phyloP scores from a whole-genome alignment of 371 early-diverging fungal genomes.

The Parasitella parasitica region DNA sequence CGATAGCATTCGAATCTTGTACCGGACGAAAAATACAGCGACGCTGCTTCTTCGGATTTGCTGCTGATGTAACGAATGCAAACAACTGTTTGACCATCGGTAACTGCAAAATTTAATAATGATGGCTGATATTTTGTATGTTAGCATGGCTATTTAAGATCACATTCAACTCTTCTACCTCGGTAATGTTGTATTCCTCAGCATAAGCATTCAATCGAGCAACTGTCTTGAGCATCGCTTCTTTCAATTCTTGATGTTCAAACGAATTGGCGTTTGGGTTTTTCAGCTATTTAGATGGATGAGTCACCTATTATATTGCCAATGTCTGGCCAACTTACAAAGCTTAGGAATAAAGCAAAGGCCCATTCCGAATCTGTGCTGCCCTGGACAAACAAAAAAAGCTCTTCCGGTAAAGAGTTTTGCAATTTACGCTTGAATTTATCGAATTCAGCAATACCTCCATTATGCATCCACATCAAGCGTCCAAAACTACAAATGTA shows the following conservation, averaged over 20 bases:
- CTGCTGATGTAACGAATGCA: constrained; percentile 81
- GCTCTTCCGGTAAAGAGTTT: constrained; percentile 64
- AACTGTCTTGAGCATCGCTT: constrained; percentile 78
- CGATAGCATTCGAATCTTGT: constrained; percentile 60
- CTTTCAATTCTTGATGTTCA: constrained; percentile 57
- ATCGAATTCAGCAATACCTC: constrained; percentile 71
- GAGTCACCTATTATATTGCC: neutral
- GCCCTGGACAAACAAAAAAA: constrained; percentile 74
- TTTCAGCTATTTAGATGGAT: constrained; percentile 41
- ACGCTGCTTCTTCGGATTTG: constrained; percentile 68
- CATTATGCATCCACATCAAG: constrained; percentile 92
- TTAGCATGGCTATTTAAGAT: neutral
- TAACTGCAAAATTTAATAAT: constrained; percentile 85
- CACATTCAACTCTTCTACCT: constrained; percentile 20
- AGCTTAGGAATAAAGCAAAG: constrained; percentile 83
- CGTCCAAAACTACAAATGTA: constrained; percentile 65
- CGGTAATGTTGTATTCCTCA: constrained; percentile 58
- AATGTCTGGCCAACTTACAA: constrained; percentile 38
- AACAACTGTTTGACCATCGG: constrained; percentile 78
- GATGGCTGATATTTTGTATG: constrained; percentile 46
- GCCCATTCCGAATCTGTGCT: constrained; percentile 88
- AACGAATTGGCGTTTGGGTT: constrained; percentile 54
- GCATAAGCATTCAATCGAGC: constrained; percentile 70
- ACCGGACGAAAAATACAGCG: constrained; percentile 80
- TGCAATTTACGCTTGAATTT: constrained; percentile 77